Base-by-base conservation (phyloP, 345 rosid species). In the Bruguiera parviflora region DNA sequence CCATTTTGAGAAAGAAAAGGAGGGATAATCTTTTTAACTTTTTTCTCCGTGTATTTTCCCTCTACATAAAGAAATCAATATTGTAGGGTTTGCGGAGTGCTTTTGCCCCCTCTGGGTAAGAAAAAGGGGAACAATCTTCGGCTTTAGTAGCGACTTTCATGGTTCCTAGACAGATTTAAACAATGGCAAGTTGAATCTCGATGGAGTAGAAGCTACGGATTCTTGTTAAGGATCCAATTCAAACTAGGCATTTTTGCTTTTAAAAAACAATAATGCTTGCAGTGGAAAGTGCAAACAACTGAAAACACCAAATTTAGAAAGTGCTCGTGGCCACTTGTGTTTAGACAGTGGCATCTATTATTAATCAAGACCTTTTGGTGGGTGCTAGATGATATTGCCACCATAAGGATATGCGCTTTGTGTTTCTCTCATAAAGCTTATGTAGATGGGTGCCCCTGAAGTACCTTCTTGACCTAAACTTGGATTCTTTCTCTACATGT, bases 401-500 rank as follows among this genome's bases (percentile, higher is more conserved):
- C 8, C 43, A n/a, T 20, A 51, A 49, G 28, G 10, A 6, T 35
- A 22, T 13, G 27, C 7, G 37, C 37, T 33, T 33, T 33, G 32
- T 35, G 39, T 19, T 4, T 19, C 53, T 22, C 39, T 69, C 37
- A 7, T 8, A 66, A 63, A 21, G 46, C 67, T 53, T 63, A 64
- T 58, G 55, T 24, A 4, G 47, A 25, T 55, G 59, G 55, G 47
- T 58, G 22, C 0, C 21, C 70, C n/a, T 8, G 24, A 63, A 57
- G 22, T 67, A 90, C 98, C 98, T 87, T 81, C 83, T 86, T 46
- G 93, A 85, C 76, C 88, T 82, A 76, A 92, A 92, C 78, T 86
- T 90, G 71, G 87, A 89, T 77, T 92, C 93, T 20, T 85, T 86
- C 65, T 90, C 96, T 53, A 89, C 77, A 70, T 90, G 90, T 66